Base-by-base conservation (phyloP, 352 stramenopile species). In the Phytophthora brassicae region DNA sequence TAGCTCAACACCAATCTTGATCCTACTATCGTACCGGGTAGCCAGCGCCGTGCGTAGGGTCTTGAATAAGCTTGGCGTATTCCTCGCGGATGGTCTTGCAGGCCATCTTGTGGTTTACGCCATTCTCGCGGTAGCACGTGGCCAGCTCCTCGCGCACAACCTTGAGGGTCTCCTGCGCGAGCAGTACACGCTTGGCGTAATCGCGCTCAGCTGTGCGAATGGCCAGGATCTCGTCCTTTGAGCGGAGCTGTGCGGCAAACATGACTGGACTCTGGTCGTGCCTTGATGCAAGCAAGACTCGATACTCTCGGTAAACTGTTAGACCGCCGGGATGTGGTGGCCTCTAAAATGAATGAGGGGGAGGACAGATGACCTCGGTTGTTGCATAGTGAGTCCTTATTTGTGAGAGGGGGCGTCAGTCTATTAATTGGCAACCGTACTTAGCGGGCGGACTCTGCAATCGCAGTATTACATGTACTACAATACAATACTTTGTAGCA, bases 61-160 rank as follows among this genome's bases (percentile, higher is more conserved):
- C 86, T 56, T 78, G 81, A 53, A 95, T 74, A 39, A 95, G 81
- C 57, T 74, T 84, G 43, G 68, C 83, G 66, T 95, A 95, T 72
- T 95, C 82, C 53, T 95, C 84, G 49, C 86, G 84, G 45, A 95
- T 56, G 19, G 55, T 61, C 70, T 92, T 93, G 82, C 86, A 95
- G 20, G 79, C 81, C 55, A 93, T 86, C 64, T 88, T 90, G 84
- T 95, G 86, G 77, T 95, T 95, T 45, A 95, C 82, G 57, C 86
- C 86, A 70, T 93, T 78, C 69, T 95, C 86, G 64, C 91, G 88
- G 77, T 95, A 95, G 72, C 86, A 95, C 55, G 83, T 82, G 55
- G 86, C 84, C 60, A 95, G 72, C 66, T 95, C 84, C 47, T 93
- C 86, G 55, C 84, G 84, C 69, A 95, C 84, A 42, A 93, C 68